phyloP scores from a whole-genome alignment of 345 rosid species.

The Pistacia atlantica region DNA sequence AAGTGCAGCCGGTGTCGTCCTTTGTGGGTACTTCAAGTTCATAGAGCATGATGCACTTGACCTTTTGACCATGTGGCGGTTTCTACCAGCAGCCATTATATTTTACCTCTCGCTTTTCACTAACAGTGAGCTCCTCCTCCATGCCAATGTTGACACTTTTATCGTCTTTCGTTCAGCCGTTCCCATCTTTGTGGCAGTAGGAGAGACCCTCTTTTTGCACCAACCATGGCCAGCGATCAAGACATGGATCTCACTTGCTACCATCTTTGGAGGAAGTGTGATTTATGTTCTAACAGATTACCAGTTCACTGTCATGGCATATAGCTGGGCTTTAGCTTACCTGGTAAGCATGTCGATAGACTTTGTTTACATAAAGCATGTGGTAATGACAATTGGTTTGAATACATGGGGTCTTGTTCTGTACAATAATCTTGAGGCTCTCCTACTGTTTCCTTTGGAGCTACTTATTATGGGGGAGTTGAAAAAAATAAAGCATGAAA shows the following conservation, averaged over 20 bases:
- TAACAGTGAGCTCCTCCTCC: slow-evolving; percentile 95
- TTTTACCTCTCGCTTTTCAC: slow-evolving; percentile 92
- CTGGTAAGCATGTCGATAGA: slow-evolving; percentile 92
- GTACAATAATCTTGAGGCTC: slow-evolving; percentile 94
- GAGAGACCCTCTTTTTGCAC: slow-evolving; percentile 79
- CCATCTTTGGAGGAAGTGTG: slow-evolving; percentile 86
- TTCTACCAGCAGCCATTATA: slow-evolving; percentile 91
- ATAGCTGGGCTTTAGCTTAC: slow-evolving; percentile 92
- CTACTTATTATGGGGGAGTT: slow-evolving; percentile 93
- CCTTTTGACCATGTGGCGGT: slow-evolving; percentile 86
- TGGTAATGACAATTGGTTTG: slow-evolving; percentile 92
- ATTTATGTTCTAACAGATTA: slow-evolving; percentile 87
- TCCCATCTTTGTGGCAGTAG: slow-evolving; percentile 90
- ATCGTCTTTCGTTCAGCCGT: slow-evolving; percentile 91
- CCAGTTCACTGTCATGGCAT: slow-evolving; percentile 81
- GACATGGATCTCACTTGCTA: slow-evolving; percentile 79
- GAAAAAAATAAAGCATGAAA: slow-evolving; percentile 83
- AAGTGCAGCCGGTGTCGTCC: slow-evolving; percentile 78
- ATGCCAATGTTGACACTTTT: slow-evolving; percentile 97
- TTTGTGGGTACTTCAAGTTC: slow-evolving; percentile 59
- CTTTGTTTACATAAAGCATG: slow-evolving; percentile 97
- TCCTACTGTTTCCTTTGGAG: slow-evolving; percentile 86
- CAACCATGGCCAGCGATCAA: slow-evolving; percentile 90
- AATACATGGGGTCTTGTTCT: slow-evolving; percentile 98
- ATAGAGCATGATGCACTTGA: slow-evolving; percentile 72